phyloP scores from a whole-genome alignment of 768 basidiomycete genomes.

The Rhodotorula kratochvilovae region DNA sequence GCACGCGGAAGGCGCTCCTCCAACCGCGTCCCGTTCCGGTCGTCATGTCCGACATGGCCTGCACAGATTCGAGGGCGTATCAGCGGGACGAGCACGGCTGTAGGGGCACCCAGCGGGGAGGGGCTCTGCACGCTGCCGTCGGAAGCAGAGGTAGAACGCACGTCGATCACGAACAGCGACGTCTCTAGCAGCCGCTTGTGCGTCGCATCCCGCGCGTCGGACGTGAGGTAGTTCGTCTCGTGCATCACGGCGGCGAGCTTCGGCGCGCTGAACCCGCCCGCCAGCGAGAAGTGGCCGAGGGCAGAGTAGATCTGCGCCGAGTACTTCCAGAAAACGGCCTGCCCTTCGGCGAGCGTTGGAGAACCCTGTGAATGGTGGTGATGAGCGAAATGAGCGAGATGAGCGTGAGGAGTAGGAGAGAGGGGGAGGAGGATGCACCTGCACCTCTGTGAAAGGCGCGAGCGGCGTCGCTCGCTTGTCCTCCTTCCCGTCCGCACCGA shows the following conservation, averaged over 20 bases:
- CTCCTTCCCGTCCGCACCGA: neutral
- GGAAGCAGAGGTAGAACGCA: no score
- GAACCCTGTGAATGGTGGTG: slow-evolving; percentile 1
- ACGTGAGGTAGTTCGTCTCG: slow-evolving; percentile 47
- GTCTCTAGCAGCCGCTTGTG: slow-evolving; percentile 44
- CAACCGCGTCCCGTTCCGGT: slow-evolving; percentile 44
- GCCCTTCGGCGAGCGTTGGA: slow-evolving; percentile 43
- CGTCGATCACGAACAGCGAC: slow-evolving; percentile 43
- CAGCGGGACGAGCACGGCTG: no score
- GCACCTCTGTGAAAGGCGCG: slow-evolving; percentile 16
- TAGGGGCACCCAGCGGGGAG: no score
- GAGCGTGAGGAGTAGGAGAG: neutral
- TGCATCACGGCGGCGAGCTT: slow-evolving; percentile 38
- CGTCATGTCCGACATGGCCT: slow-evolving; percentile 45
- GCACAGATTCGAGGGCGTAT: slow-evolving; percentile 10
- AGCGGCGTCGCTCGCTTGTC: slow-evolving; percentile 9
- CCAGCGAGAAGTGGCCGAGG: slow-evolving; percentile 45
- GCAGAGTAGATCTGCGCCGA: slow-evolving; percentile 44
- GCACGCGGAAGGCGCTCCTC: slow-evolving; percentile 45
- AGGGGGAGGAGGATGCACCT: neutral
- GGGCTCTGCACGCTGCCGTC: no score
- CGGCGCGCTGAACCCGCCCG: slow-evolving; percentile 44
- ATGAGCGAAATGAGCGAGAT: neutral
- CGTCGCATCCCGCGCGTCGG: slow-evolving; percentile 33
- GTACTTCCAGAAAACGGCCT: slow-evolving; percentile 47